phyloP scores from a whole-genome alignment of 768 basidiomycete species.

The Pisolithus orientalis region DNA sequence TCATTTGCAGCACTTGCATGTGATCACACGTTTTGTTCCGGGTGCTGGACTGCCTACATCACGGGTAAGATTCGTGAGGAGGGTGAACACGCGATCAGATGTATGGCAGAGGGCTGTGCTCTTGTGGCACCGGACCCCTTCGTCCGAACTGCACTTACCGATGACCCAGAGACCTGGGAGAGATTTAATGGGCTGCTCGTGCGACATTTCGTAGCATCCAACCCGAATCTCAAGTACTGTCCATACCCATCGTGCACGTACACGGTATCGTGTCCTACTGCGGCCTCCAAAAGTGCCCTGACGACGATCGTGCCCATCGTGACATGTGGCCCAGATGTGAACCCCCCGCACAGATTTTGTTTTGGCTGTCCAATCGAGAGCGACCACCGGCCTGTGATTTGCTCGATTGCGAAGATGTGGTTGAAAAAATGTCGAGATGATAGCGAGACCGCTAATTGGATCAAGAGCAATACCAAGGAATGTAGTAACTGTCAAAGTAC shows the following conservation, averaged over 20 bases:
- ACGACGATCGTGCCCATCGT: slow-evolving; percentile 85
- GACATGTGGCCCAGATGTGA: slow-evolving; percentile 62
- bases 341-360: slow-evolving; percentile 73
- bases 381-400: slow-evolving; percentile 91
- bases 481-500: slow-evolving; percentile 94
- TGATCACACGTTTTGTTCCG: slow-evolving; percentile 76
- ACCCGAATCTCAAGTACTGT: slow-evolving; percentile 83
- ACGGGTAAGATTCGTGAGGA: slow-evolving; percentile 78
- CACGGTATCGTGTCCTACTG: slow-evolving; percentile 87
- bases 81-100: slow-evolving; percentile 64
- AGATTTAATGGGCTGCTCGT: slow-evolving; percentile 87
- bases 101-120: slow-evolving; percentile 76
- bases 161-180: slow-evolving; percentile 46
- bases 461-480: slow-evolving; percentile 99
- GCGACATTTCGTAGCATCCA: slow-evolving; percentile 85
- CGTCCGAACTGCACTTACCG: slow-evolving; percentile 48
- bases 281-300: slow-evolving; percentile 67
- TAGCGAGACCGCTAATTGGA: slow-evolving; percentile 98
- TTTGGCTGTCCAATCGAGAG: slow-evolving; percentile 88
- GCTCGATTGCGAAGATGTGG: slow-evolving; percentile 87
- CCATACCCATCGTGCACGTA: slow-evolving; percentile 92
- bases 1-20: slow-evolving; percentile 73
- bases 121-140: slow-evolving; percentile 61
- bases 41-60: slow-evolving; percentile 81
- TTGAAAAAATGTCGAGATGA: slow-evolving; percentile 96